Evolutionary conservation across 1,139 yeast species (phyloP), one percentile per base, ranked within the genome.

Genomic region (Hemisphaericaspora xylofermentans): DNA sequence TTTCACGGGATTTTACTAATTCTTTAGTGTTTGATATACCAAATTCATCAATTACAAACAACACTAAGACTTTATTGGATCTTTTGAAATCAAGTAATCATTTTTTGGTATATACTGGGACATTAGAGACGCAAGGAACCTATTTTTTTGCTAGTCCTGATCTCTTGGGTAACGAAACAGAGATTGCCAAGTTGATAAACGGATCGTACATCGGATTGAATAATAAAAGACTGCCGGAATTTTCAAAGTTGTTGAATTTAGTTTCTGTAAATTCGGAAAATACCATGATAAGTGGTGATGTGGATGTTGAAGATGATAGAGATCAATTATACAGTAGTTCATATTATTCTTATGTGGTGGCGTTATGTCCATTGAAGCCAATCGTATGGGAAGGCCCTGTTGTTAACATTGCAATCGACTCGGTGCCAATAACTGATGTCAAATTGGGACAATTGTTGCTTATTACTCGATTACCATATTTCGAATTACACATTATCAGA

Each of bases 361-460:
- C 91, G 0, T 65, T 89, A 17, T 82, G 88, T 53, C 93, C 96
- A 2, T 77, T 84, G 12, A 88, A 87, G 53, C 95, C 97, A 0
- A 76, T 91, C 57, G 80, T 87, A 22, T 91, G 98, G 98, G 93
- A 87, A 49, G 98, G 98, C 2, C 74, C 77, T 18, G 82, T 85
- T 46, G 76, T 84, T 27, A 77, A 80, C 39, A 60, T 87, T 14
- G 76, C 78, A 17, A 61, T 82, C 32, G 68, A 68, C 30, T 61
- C 63, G 6, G 71, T 69, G 1, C 76, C 77, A 1, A 66, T 71
- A 6, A 63, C 72, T 5, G 77, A 71, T 43, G 71, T 87, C 17
- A 75, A 75, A 47, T 80, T 81, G 10, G 95, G 96, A 6, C 80
- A 84, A 44, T 71, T 88, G 54, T 63, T 89, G 28, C 63, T 93